Base-by-base conservation (phyloP, 768 basidiomycete species). In the Infundibulicybe gibba region DNA sequence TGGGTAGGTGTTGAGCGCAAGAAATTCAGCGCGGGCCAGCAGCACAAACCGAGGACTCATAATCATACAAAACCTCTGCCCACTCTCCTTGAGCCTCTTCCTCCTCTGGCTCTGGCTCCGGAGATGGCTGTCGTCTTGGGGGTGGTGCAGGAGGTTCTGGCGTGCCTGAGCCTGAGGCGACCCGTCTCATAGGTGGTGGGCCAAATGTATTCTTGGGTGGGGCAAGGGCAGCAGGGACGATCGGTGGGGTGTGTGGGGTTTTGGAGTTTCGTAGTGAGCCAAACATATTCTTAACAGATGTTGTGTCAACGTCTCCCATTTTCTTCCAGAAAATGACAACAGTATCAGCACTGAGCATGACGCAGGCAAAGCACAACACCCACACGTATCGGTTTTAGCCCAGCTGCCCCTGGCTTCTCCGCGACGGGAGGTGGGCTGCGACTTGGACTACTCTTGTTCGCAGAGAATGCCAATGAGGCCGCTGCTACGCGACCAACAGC, bases 61-160 rank as follows among this genome's bases (percentile, higher is more conserved):
- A 91, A 49, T 87, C 87, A 57, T 90, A 91, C 62, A 88, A 54
- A 4, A 71, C 89, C 55, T 90, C 81, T 13, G 79, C 87, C 89
- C 89, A 91, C 50, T 87, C 84, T 3, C 85, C 87, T 32, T 65
- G 55, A 8, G 55, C 56, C 42, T 65, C 70, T 31, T 65, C 63
- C 44, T 65, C 61, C 47, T 66, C 65, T 21, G 42, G 35, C 8
- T 33, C 2, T 60, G 58, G 51, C 69, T 54, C 65, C 16, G 65
- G 62, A 48, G 65, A 62, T 30, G 63, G 66, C 32, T 66, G 65
- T 5, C 59, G 56, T 21, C 56, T 61, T 40, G 59, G 48, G 53
- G 64, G 59, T 19, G 65, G 61, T 15, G 64, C 58, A 8, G 62
- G 60, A 10, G 59, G 59, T 15, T 58, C 46, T 17, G 58, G 49